Evolutionary conservation across 768 basidiomycete genomes (phyloP).

Genomic region (Russula vinacea): DNA sequence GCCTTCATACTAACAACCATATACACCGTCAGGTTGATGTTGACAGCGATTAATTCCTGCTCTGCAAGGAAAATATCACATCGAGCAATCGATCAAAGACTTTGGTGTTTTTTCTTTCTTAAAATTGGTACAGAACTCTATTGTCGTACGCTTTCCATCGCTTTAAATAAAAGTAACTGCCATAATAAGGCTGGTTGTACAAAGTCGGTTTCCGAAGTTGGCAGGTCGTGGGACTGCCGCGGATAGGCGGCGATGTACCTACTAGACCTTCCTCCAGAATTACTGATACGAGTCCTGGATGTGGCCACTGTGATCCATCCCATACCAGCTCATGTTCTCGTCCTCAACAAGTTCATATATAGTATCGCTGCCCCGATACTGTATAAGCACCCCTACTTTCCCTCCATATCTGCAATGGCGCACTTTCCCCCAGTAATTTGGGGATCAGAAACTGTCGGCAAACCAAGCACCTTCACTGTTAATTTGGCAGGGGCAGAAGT

Average conservation of each 20-base stretch:
- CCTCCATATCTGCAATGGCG: constrained; percentile 17
- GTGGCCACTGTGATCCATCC: constrained; percentile 18
- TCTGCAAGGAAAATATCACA: neutral
- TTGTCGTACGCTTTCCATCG: neutral
- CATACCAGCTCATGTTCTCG: constrained; percentile 24
- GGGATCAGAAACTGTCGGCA: constrained; percentile 16
- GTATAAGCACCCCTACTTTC: constrained; percentile 20
- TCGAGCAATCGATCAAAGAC: neutral
- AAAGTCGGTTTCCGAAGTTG: constrained; percentile 8
- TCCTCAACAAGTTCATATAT: constrained; percentile 25
- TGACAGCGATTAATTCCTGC: constrained; percentile 29
- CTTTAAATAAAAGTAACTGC: neutral
- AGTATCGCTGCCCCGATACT: constrained; percentile 17
- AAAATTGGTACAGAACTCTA: neutral
- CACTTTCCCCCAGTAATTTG: constrained; percentile 16
- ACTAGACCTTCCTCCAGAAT: constrained; percentile 24
- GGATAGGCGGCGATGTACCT: constrained; percentile 9
- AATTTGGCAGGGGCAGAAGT: constrained; percentile 27
- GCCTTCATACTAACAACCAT: neutral
- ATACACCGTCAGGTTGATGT: constrained; percentile 27
- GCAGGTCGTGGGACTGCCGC: neutral
- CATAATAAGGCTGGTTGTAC: no score
- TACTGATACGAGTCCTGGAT: constrained; percentile 14
- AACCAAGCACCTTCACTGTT: constrained; percentile 19
- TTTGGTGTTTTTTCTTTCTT: neutral